Base-by-base conservation (phyloP, 2,329 filamentous ascomycete species). In the Tolypocladium nubicola region DNA sequence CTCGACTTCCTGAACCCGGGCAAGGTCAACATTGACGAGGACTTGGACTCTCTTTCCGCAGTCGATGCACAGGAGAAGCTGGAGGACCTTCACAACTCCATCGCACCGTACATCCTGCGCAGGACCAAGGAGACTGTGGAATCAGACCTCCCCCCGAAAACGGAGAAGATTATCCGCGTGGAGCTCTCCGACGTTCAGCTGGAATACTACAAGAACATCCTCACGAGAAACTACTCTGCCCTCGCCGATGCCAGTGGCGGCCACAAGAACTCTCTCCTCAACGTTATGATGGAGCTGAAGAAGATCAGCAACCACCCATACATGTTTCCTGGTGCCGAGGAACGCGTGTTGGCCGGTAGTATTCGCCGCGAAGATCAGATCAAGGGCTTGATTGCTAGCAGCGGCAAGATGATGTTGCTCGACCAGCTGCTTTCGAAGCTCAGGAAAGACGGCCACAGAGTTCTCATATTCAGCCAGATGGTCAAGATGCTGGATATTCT, bases 271-370 rank as follows among this genome's bases (percentile, higher is more conserved):
- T 97, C 93, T 0, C 76, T 99, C 16, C 77, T 99, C 61, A 99
- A 99, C 73, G 94, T 99, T 70, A 97, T 99, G 84, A 99, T 99
- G 94, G 94, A 99, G 72, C 74, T 99, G 67, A 99, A 99, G 78
- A 99, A 99, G 73, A 91, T 94, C 70, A 97, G 93, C 75, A 99
- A 99, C 67, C 94, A 99, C 68, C 93, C 94, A 1, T 96, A 97
- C 75, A 95, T 99, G 87, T 97, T 99, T 65, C 88, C 89, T 2
- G 92, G 91, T 61, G 93, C 91, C 2, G 94, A 99, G 69, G 89
- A 96, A 58, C 89, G 88, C 63, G 89, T 97, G 14, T 74, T 97
- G 54, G 86, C 84, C 59, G 90, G 89, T 16, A 91, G 87, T 66
- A 82, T 83, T 56, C 86, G 89, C 23, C 88, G 92, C 37, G 93